A percentile compares a stretch with the other conserved stretches of the same genome.
Conservation (phyloP, 2,329 filamentous ascomycete species). For the Berkeleyomyces basicola region DNA sequence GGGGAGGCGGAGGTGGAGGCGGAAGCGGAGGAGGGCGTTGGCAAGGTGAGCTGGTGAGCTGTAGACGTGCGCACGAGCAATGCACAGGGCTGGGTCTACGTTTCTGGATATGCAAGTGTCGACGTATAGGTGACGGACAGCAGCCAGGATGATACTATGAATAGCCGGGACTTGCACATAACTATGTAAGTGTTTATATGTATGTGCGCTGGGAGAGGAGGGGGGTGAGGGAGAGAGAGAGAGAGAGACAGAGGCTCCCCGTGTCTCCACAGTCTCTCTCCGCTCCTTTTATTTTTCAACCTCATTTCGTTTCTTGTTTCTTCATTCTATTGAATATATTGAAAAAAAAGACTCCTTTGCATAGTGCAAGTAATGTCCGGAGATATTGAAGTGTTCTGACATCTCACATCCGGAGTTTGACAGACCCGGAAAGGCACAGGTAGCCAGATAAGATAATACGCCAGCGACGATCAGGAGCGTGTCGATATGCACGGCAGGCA, state of each 20-base stretch:
- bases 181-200: background rate
- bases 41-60: background rate
- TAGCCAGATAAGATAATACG: background rate
- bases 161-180: background rate
- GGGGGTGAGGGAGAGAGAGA: no score
- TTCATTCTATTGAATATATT: background rate
- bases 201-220: background rate
- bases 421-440: background rate
- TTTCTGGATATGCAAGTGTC: background rate
- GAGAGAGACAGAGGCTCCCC: no score
- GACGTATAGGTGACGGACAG: background rate
- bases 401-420: background rate
- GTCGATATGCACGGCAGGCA: background rate
- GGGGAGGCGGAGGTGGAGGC: no score
- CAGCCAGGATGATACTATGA: background rate
- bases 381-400: background rate
- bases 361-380: background rate
- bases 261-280: background rate
- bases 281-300: background rate
- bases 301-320: slow-evolving; percentile 4
- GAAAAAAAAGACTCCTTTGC: background rate
- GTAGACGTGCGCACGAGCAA: background rate
- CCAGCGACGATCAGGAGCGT: background rate
- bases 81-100: background rate
- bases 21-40: no score